Evolutionary conservation across 2,329 filamentous ascomycete species (phyloP), one percentile per base, ranked within the genome.

Genomic region (Arthrobotrys conoides): DNA sequence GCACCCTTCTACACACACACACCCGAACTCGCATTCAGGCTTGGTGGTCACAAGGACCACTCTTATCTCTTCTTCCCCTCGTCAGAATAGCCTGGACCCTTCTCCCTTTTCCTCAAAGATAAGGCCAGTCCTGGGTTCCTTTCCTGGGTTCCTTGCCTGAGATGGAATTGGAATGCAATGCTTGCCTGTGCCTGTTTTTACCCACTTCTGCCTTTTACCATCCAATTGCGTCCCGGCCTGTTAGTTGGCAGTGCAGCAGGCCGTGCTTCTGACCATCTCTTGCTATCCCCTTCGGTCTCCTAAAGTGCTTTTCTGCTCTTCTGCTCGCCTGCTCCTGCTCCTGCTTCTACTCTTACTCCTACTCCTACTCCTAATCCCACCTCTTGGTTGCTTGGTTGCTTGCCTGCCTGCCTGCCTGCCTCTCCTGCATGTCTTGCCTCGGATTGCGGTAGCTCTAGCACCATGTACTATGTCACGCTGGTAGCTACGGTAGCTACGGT

Each of bases 351-450:
- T n/a, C n/a, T n/a, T n/a, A n/a, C n/a, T n/a, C 46, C 24, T 67
- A 24, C 63, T 65, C 14, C 61, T 36, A 12, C 38, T 41, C 14
- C 38, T 14, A 12, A n/a, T n/a, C n/a, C n/a, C 38, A 16, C 10
- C 12, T 41, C 12, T 41, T 41, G 38, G 2, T 38, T 38, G 36
- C 12, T 38, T 38, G 38, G 14, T 12, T 41, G 38, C 38, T 14
- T 38, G 36, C 3, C 12, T 38, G 36, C 4, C 4, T 14, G 36
- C 36, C 36, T 38, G 3, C 36, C 41, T 46, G 6, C 41, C 14
- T 24, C 65, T 69, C 64, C 66, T 76, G 67, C 67, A 77, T 71
- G 73, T 63, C 61, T 68, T 71, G 73, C 73, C 67, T 77, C 46
- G 46, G 22, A 61, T 51, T 63, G 33, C 41, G 55, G 36, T 41